A percentile compares a stretch with the other conserved stretches of the same genome.
These are phyloP conservation scores for Fusarium irregulare DNA, from an alignment of 2,329 filamentous ascomycete genomes.

Conservation along the genomic window DNA sequence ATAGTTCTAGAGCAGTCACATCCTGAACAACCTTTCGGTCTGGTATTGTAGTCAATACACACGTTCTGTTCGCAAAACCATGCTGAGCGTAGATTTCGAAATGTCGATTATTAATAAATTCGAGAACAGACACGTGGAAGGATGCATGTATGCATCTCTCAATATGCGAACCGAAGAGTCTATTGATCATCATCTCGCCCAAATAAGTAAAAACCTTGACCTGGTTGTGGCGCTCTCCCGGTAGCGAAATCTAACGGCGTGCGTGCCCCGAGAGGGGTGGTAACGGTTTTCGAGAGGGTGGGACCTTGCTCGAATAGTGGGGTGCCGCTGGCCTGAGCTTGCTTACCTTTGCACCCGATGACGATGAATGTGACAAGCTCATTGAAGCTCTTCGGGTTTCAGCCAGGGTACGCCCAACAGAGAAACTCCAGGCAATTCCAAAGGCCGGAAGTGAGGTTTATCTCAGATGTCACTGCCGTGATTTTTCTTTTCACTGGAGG, in stretches of 20 bases:
- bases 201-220: slow-evolving; percentile 25
- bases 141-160: background rate
- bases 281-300: slow-evolving; percentile 36
- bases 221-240: slow-evolving; percentile 33
- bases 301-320: slow-evolving; percentile 15
- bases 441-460: background rate
- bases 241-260: slow-evolving; percentile 33
- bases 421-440: background rate
- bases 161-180: slow-evolving; percentile 1
- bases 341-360: slow-evolving; percentile 28
- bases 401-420: background rate
- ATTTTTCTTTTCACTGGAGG: background rate
- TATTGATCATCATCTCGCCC: slow-evolving; percentile 24
- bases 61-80: background rate
- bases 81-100: background rate
- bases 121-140: background rate
- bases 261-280: slow-evolving; percentile 13
- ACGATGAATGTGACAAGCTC: slow-evolving; percentile 13
- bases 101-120: background rate
- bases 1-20: background rate
- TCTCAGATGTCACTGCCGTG: background rate
- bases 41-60: background rate
- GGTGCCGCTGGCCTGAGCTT: slow-evolving; percentile 19
- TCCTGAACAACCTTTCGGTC: background rate
- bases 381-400: slow-evolving; percentile 1